Conservation (phyloP, 192 early-diverging fungal species). For the Umbelopsis isabellina region DNA sequence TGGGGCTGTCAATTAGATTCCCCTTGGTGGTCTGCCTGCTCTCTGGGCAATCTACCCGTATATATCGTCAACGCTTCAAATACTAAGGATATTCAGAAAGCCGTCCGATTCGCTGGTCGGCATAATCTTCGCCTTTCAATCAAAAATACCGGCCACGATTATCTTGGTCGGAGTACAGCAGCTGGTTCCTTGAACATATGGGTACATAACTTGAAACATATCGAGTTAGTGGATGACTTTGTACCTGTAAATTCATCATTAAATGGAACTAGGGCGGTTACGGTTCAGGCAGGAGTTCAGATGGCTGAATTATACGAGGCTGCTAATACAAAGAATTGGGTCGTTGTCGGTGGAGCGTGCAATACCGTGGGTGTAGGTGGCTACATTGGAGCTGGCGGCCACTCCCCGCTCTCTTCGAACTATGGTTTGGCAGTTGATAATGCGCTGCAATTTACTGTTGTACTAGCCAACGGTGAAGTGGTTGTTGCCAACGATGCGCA, state of each 20-base stretch:
- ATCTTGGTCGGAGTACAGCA: constrained; percentile 45
- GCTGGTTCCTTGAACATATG: constrained; percentile 49
- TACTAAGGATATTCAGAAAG: constrained; percentile 32
- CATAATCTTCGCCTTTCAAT: constrained; percentile 51
- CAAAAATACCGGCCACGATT: constrained; percentile 62
- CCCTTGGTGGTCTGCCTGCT: background rate
- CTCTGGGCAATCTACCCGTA: constrained; percentile 34
- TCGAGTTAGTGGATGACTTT: constrained; percentile 32
- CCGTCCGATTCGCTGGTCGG: constrained; percentile 36
- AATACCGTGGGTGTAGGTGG: constrained; percentile 16
- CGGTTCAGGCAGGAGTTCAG: constrained; percentile 41
- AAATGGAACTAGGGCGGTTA: background rate
- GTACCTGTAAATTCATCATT: constrained; percentile 18
- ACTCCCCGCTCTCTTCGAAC: constrained; percentile 42
- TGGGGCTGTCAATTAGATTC: background rate
- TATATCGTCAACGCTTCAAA: constrained; percentile 37
- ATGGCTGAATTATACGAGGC: constrained; percentile 24
- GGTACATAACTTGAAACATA: constrained; percentile 45
- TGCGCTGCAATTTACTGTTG: constrained; percentile 52
- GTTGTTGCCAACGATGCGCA: constrained; percentile 39
- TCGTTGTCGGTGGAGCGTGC: constrained; percentile 19
- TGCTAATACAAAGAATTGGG: background rate
- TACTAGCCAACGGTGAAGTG: constrained; percentile 46
- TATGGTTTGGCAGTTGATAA: constrained; percentile 53
- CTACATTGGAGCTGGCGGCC: constrained; percentile 40